Conservation (phyloP, 2,329 filamentous ascomycete species). For the Aspergillus viridinutans region DNA sequence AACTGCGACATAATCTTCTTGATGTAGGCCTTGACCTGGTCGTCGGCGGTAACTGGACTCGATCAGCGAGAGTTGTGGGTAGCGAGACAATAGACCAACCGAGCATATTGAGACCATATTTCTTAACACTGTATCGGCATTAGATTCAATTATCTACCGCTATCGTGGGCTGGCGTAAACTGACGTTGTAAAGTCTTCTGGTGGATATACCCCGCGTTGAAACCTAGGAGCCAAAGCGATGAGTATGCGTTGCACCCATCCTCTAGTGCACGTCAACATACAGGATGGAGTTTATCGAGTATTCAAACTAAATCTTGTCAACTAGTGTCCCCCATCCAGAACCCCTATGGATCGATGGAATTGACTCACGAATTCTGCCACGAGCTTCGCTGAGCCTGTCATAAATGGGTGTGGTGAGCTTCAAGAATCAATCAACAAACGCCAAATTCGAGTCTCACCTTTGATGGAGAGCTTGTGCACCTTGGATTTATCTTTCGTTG, state of each 20-base stretch:
- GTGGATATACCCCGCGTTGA: constrained; percentile 77
- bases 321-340: background rate
- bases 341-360: background rate
- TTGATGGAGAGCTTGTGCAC: constrained; percentile 80
- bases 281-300: constrained; percentile 96
- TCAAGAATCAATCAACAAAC: background rate
- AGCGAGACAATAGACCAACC: constrained; percentile 43
- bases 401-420: constrained; percentile 23
- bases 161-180: constrained; percentile 25
- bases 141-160: background rate
- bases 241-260: background rate
- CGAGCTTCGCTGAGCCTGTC: constrained; percentile 71
- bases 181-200: constrained; percentile 92
- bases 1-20: constrained; percentile 99
- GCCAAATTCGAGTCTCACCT: constrained; percentile 23
- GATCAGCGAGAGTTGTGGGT: constrained; percentile 11
- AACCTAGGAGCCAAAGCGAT: constrained; percentile 54
- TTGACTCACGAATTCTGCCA: constrained; percentile 83
- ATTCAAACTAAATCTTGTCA: constrained; percentile 66
- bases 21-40: constrained; percentile 98
- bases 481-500: constrained; percentile 69
- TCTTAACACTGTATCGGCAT: constrained; percentile 65
- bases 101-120: constrained; percentile 98
- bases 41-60: constrained; percentile 75
- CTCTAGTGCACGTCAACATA: constrained; percentile 41